A percentile compares a stretch with the other conserved stretches of the same genome.
phyloP scores from a whole-genome alignment of 75 land plant species.

The Picea glauca region DNA sequence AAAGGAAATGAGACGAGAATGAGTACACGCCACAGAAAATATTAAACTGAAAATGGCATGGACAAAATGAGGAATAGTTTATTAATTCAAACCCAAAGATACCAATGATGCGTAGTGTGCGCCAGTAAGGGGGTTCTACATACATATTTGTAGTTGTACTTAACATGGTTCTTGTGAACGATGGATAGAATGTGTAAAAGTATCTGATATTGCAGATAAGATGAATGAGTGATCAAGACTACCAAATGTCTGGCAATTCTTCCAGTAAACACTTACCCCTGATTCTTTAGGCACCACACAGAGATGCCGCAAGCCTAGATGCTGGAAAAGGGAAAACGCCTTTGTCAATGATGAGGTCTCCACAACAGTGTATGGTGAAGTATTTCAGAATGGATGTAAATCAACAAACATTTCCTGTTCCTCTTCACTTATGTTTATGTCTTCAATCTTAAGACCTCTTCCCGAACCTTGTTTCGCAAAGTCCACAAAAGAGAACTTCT shows the following conservation, averaged over 20 bases:
- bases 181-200: neutral
- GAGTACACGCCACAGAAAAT: neutral
- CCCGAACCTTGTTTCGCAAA: constrained; percentile 61
- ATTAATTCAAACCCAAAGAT: neutral
- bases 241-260: neutral
- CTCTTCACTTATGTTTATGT: constrained; percentile 42
- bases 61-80: neutral
- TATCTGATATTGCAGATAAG: neutral
- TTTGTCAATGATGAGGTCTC: constrained; percentile 89
- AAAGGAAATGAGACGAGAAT: neutral
- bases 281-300: constrained; percentile 72
- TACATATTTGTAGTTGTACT: neutral
- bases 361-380: constrained; percentile 83
- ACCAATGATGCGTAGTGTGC: neutral
- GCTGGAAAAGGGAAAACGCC: constrained; percentile 72
- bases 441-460: constrained; percentile 51
- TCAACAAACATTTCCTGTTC: constrained; percentile 83
- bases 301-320: constrained; percentile 76
- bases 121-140: neutral
- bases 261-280: constrained; percentile 44
- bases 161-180: neutral
- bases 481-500: constrained; percentile 37
- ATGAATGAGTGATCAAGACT: neutral
- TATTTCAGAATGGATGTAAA: constrained; percentile 68
- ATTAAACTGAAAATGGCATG: neutral